Conservation (phyloP, 805 yeast genomes). For the Candida rishiriensis region DNA sequence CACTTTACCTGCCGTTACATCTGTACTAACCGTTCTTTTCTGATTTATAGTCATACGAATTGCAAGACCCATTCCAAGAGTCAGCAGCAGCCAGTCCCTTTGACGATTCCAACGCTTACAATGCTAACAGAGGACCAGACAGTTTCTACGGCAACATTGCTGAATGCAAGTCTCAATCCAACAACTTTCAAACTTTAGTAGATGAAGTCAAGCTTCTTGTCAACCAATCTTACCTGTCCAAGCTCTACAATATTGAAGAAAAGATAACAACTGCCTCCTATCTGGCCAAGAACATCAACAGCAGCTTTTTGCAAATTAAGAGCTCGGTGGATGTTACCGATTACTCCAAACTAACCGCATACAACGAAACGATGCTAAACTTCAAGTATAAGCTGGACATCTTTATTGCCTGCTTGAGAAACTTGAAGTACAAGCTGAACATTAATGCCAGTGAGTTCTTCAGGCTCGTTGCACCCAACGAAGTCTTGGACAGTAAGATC, state of each 20-base stretch:
- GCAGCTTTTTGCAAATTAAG: not conserved
- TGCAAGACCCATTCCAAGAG: no score
- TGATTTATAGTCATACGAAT: no score
- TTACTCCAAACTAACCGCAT: not conserved
- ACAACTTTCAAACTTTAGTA: not conserved
- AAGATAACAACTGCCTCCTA: not conserved
- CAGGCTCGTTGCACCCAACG: not conserved
- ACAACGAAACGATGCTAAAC: not conserved
- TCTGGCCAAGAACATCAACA: not conserved
- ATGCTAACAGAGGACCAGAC: not conserved
- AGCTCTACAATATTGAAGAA: not conserved
- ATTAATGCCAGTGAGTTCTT: not conserved
- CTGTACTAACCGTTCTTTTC: no score
- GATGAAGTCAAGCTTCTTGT: not conserved
- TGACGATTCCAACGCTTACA: not conserved
- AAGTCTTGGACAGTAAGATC: not conserved
- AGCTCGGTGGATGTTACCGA: not conserved
- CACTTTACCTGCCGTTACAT: no score
- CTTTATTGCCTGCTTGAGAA: slow-evolving; percentile 1
- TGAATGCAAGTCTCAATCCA: not conserved
- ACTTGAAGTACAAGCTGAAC: slow-evolving; percentile 1
- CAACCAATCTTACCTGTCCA: not conserved
- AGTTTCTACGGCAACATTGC: not conserved
- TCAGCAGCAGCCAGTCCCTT: not conserved
- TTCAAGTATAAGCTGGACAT: slow-evolving; percentile 1